Base-by-base conservation (phyloP, 73 alveolate genomes). In the Strombidium stylifer region DNA sequence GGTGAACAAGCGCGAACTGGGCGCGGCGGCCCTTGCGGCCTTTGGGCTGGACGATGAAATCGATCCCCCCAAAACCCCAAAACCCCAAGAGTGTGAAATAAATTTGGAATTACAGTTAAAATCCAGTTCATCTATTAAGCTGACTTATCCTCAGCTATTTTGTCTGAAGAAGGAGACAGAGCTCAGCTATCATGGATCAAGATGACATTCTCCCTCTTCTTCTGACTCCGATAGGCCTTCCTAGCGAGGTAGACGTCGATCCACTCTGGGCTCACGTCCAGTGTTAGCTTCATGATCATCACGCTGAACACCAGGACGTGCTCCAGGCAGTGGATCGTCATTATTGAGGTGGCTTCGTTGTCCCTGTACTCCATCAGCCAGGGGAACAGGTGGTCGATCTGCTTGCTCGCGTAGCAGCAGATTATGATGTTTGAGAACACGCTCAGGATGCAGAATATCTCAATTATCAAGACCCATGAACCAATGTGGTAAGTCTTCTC, bases 391-490 rank as follows among this genome's bases (percentile, higher is more conserved):
- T 60, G 61, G 15, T 60, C 75, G 24, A 60, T 60, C 35, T 67
- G 55, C 12, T 26, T 44, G 12, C 77, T 50, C 6, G 84, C 70
- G 62, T 39, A 80, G 19, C 86, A 21, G 51, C 69, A 80, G 4
- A 80, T 48, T 56, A 80, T 31, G 11, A 71, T 30, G 44, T 80
- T 80, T 0, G 86, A 59, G 27, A 80, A 70, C 47, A 80, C 55
- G 24, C 69, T 23, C 34, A 54, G 20, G 39, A 39, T 51, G 18
- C 70, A 59, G 72, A 80, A 59, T 6, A 72, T 27, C 23, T 69
- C 78, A 73, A 71, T 57, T 0, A 80, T 69, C 8, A 15, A 26
- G 27, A 18, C 48, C 85, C 91, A 80, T 6, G 74, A 46, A 12
- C 91, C 91, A 50, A 71, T 70, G 31, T 53, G 46, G 30, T 6